Evolutionary conservation across 139 green algal species (phyloP).

Genomic region (Ostreobium quekettii): DNA sequence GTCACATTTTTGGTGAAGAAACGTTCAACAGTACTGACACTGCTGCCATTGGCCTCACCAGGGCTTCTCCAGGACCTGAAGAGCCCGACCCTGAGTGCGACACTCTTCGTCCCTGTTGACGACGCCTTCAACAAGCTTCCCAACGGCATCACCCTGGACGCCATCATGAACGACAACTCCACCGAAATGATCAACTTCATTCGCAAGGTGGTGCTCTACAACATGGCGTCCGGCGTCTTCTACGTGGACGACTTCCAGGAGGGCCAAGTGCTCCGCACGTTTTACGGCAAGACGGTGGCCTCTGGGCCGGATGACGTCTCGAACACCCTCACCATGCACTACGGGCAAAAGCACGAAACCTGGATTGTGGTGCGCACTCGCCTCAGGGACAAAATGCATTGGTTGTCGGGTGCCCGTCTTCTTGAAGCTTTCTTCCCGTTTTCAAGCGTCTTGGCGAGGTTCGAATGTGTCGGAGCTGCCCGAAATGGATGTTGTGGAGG

Average conservation of each 20-base stretch:
- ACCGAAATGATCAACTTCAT: slow-evolving; percentile 10
- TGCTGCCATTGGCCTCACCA: too few species aligned
- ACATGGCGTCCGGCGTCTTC: slow-evolving; percentile 1
- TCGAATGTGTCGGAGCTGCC: too few species aligned
- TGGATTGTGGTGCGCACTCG: background rate
- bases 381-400: background rate
- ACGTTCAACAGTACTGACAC: too few species aligned
- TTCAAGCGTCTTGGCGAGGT: too few species aligned
- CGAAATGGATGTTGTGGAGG: too few species aligned
- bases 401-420: too few species aligned
- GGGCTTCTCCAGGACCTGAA: slow-evolving; percentile 5
- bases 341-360: background rate
- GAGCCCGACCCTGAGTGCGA: background rate
- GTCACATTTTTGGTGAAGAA: too few species aligned
- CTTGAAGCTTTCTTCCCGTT: too few species aligned
- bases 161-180: slow-evolving; percentile 4
- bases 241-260: background rate
- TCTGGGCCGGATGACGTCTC: too few species aligned
- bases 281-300: background rate
- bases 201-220: slow-evolving; percentile 3
- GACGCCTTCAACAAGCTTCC: slow-evolving; percentile 4
- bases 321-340: too few species aligned
- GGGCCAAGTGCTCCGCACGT: background rate
- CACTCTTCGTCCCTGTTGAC: slow-evolving; percentile 4
- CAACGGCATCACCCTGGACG: background rate